Evolutionary conservation across 805 yeast genomes (phyloP).

Genomic region (Candida ficus): DNA sequence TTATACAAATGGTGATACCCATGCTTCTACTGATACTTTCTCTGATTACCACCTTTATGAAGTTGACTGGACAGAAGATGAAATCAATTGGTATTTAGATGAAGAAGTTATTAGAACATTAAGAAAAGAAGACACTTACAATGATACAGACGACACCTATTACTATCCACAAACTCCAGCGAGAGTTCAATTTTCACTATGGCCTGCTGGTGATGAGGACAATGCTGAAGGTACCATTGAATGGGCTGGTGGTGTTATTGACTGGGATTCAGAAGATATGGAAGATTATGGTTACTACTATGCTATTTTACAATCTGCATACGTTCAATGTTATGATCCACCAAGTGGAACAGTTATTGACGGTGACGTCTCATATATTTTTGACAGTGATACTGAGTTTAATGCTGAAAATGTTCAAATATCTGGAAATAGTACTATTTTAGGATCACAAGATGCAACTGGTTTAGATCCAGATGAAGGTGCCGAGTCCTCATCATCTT

Average conservation of each 20-base stretch:
- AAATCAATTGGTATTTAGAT: conserved; percentile 66
- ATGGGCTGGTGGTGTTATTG: conserved; percentile 85
- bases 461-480: conserved; percentile 57
- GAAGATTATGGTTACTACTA: conserved; percentile 76
- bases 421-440: conserved; percentile 54
- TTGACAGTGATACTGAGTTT: conserved; percentile 43
- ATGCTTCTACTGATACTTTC: conserved; percentile 47
- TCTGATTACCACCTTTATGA: conserved; percentile 69
- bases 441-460: conserved; percentile 56
- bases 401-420: conserved; percentile 50
- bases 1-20: conserved; percentile 52
- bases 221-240: conserved; percentile 56
- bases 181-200: conserved; percentile 63
- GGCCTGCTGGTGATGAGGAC: conserved; percentile 69
- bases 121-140: conserved; percentile 52
- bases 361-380: conserved; percentile 50
- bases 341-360: conserved; percentile 47
- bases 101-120: conserved; percentile 65
- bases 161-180: conserved; percentile 72
- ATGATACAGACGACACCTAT: conserved; percentile 53
- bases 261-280: conserved; percentile 79
- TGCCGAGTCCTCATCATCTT: conserved; percentile 15
- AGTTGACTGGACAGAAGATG: conserved; percentile 78
- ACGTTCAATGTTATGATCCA: conserved; percentile 66
- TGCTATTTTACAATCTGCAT: conserved; percentile 54